Base-by-base conservation (phyloP, 2,329 filamentous ascomycete genomes). In the Conoideocrella luteorostrata region DNA sequence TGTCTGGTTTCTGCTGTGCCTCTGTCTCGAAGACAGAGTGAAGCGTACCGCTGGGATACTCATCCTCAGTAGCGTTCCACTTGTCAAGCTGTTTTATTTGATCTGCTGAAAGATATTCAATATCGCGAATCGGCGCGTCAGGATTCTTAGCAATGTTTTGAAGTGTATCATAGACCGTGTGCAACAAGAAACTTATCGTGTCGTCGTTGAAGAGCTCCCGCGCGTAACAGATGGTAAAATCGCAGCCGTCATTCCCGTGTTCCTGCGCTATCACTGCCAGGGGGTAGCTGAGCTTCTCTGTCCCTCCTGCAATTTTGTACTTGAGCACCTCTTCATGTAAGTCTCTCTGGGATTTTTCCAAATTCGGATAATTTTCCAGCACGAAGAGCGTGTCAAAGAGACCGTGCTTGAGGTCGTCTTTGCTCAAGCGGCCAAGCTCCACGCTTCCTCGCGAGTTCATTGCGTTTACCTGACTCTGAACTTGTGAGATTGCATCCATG, bases 281-380 rank as follows among this genome's bases (percentile, higher is more conserved):
- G 10, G 38, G 38, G n/a, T 32, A 40, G 38, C 39, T 41, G 20
- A 41, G 29, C 29, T 41, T 41, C 39, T 41, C 39, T 7, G 29
- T 26, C 5, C 29, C 39, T 2, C 39, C 39, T 12, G 15, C 21
- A 4, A 41, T 13, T 3, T 13, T 33, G 22, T 20, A 34, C 29
- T 30, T 20, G 22, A 41, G 29, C 29, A 41, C 7, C 21, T 18
- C 20, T 23, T 41, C 26, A 15, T 34, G 30, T 17, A 9, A 4
- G 9, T 15, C 15, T 41, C 39, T 24, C 4, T 12, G 11, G 7
- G 20, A 32, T 7, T 17, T 18, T 6, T 41, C 39, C 39, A 34
- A 7, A 20, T 41, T 34, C n/a, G 39, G 39, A 22, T 41, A 41
- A 21, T 34, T 41, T 20, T 41, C 39, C 21, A 41, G 15, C n/a